phyloP scores from a whole-genome alignment of 345 rosid species.

The Lepidium aucheri region DNA sequence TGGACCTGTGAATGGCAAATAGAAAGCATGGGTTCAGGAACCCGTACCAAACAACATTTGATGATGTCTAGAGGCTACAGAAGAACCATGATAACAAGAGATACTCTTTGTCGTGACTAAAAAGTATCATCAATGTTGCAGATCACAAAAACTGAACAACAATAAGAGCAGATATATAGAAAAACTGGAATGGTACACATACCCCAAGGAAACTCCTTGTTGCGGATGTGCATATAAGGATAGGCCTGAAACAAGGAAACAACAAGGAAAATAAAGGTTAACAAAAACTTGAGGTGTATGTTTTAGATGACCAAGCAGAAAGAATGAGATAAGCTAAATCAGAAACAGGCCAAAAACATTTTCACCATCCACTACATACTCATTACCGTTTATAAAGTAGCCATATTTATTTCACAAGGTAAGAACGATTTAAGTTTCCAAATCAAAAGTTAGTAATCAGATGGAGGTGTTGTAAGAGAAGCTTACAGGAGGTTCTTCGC shows the following conservation, averaged over 20 bases:
- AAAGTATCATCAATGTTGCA: not conserved
- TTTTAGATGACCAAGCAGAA: not conserved
- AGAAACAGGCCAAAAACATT: not conserved
- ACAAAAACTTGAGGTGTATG: not conserved
- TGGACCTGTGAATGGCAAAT: slow-evolving; percentile 53
- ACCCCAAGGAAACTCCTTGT: slow-evolving; percentile 99
- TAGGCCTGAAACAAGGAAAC: slow-evolving; percentile 45
- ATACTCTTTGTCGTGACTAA: not conserved
- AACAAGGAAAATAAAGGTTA: not conserved
- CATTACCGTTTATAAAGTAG: not conserved
- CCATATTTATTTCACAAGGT: not conserved
- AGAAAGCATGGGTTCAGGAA: not conserved
- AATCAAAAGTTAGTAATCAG: not conserved
- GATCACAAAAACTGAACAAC: not conserved
- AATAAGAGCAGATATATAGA: not conserved
- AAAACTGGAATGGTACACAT: slow-evolving; percentile 14
- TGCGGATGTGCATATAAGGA: slow-evolving; percentile 87
- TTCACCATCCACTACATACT: not conserved
- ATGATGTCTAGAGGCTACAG: no score
- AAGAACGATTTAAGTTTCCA: not conserved
- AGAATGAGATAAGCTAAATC: not conserved
- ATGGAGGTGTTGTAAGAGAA: not conserved
- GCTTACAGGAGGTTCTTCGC: slow-evolving; percentile 83
- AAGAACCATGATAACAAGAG: not conserved
- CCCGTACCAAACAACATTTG: no score